phyloP scores from a whole-genome alignment of 169 alveolate genomes.

The Cryptosporidium canis region DNA sequence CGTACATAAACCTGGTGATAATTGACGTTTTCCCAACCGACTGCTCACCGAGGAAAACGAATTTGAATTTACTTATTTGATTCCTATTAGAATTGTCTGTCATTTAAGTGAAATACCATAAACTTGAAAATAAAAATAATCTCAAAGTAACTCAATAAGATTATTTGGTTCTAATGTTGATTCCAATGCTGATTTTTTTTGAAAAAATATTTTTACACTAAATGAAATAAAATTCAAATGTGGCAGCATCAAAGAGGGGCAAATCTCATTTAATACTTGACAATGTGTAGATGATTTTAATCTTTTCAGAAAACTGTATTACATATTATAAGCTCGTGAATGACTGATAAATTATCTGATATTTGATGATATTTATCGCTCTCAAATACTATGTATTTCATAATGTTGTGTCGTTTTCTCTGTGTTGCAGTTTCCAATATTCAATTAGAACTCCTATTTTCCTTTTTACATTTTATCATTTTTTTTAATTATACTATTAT shows the following conservation, averaged over 20 bases:
- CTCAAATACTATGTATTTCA: no score
- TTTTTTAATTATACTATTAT: no score
- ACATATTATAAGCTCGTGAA: background rate
- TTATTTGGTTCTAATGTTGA: background rate
- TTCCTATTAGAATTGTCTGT: constrained; percentile 41
- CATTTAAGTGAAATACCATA: constrained; percentile 25
- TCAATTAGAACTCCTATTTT: no score
- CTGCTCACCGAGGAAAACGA: constrained; percentile 95
- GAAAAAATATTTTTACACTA: background rate
- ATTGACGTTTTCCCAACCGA: constrained; percentile 98
- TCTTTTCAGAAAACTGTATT: background rate
- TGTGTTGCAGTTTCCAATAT: no score
- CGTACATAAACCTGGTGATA: constrained; percentile 96
- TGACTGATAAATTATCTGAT: no score
- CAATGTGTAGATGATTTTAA: background rate
- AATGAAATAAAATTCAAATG: background rate
- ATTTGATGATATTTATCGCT: no score
- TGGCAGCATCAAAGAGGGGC: constrained; percentile 25
- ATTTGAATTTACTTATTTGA: constrained; percentile 87
- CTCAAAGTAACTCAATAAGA: background rate
- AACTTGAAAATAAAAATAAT: background rate
- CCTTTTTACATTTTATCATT: no score
- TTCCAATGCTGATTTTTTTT: background rate
- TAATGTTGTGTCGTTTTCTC: no score
- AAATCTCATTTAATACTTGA: constrained; percentile 5